Conservation (phyloP, 805 yeast species). For the Pichia thaimueangensis region DNA sequence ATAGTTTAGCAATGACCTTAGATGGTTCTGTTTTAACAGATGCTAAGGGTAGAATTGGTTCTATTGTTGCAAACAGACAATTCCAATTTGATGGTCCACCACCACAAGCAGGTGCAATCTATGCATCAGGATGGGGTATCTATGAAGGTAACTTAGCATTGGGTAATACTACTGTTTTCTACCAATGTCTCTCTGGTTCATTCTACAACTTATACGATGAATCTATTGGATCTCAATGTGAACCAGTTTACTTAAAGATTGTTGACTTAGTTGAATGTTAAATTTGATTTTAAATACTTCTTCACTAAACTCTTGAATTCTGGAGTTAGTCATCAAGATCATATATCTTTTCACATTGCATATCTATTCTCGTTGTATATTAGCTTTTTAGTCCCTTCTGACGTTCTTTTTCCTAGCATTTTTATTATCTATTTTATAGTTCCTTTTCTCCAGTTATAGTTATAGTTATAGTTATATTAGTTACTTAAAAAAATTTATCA, state of each 20-base stretch:
- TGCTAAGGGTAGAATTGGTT: slow-evolving; percentile 45
- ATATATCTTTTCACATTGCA: too few species aligned
- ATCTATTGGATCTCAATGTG: slow-evolving; percentile 40
- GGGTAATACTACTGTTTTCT: slow-evolving; percentile 44
- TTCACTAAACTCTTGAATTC: neutral
- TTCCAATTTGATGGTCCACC: slow-evolving; percentile 64
- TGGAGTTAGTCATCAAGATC: neutral
- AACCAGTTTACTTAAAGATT: slow-evolving; percentile 38
- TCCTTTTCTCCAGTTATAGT: too few species aligned
- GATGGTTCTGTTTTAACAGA: slow-evolving; percentile 38
- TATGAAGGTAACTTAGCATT: slow-evolving; percentile 42
- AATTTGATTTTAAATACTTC: slow-evolving; percentile 3
- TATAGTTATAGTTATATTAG: slow-evolving; percentile 5
- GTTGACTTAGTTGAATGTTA: slow-evolving; percentile 38
- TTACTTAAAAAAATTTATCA: neutral
- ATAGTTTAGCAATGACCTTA: slow-evolving; percentile 40
- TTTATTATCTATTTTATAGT: neutral
- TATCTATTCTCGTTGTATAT: slow-evolving; percentile 1
- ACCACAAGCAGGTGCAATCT: slow-evolving; percentile 53
- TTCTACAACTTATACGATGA: slow-evolving; percentile 55
- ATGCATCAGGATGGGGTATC: slow-evolving; percentile 49
- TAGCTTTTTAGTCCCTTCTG: neutral
- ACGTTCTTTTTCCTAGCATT: slow-evolving; percentile 4
- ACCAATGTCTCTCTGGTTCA: slow-evolving; percentile 50
- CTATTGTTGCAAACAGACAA: slow-evolving; percentile 58